Conservation (phyloP, 23 red algal species). For the Pyropia yezoensis region DNA sequence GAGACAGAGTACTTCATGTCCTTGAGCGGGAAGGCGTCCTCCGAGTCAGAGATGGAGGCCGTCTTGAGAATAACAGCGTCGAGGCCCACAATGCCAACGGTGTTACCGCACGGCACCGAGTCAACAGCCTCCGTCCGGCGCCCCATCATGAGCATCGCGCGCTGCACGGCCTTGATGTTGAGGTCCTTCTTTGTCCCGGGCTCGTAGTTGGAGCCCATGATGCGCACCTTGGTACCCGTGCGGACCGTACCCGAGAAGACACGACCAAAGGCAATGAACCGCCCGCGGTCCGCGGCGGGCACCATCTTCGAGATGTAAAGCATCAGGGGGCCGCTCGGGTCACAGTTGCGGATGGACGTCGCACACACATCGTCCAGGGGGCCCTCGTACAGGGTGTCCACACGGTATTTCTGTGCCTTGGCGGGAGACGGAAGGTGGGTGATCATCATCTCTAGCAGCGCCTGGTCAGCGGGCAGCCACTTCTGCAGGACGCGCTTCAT, state of each 20-base stretch:
- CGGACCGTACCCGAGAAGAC: slow-evolving; percentile 96
- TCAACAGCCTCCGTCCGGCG: slow-evolving; percentile 86
- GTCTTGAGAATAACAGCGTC: slow-evolving; percentile 94
- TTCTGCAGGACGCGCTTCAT: slow-evolving; percentile 99
- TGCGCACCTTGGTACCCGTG: slow-evolving; percentile 90
- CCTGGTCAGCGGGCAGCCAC: slow-evolving; percentile 95
- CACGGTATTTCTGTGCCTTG: slow-evolving; percentile 94
- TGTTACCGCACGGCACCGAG: slow-evolving; percentile 96
- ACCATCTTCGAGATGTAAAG: slow-evolving; percentile 99
- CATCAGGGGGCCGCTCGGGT: slow-evolving; percentile 97
- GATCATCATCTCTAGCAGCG: slow-evolving; percentile 99
- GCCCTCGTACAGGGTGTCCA: slow-evolving; percentile 92
- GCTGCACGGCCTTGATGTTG: slow-evolving; percentile 86
- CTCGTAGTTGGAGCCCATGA: slow-evolving; percentile 98
- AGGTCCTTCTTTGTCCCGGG: slow-evolving; percentile 97
- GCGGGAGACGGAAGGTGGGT: slow-evolving; percentile 88
- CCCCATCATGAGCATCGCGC: slow-evolving; percentile 98
- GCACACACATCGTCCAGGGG: slow-evolving; percentile 87
- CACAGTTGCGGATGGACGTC: slow-evolving; percentile 98
- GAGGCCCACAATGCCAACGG: slow-evolving; percentile 91
- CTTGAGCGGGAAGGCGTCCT: slow-evolving; percentile 95
- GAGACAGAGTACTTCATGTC: slow-evolving; percentile 99
- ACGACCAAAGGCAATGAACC: slow-evolving; percentile 95
- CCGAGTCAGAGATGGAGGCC: slow-evolving; percentile 82
- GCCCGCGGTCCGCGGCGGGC: slow-evolving; percentile 90